These are phyloP conservation scores for Naegleria gruberi DNA, from an alignment of 208 protist species.

Conservation along the genomic window DNA sequence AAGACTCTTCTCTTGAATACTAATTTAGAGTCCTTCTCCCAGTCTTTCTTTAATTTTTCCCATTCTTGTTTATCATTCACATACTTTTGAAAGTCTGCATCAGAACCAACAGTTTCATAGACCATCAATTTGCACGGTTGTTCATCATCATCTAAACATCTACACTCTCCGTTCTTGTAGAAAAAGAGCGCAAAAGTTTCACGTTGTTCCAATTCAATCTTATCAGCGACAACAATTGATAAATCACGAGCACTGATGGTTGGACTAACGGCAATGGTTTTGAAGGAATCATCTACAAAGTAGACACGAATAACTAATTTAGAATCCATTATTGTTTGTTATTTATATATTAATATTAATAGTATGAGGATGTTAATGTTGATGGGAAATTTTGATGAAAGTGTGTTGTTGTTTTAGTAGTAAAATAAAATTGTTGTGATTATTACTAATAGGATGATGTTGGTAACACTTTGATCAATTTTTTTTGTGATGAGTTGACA, in stretches of 20 bases:
- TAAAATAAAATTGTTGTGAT: too few species aligned
- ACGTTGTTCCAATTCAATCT: neutral
- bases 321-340: neutral
- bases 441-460: too few species aligned
- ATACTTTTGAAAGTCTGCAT: conserved; percentile 18
- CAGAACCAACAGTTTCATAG: neutral
- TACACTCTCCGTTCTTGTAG: neutral
- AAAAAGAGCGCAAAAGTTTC: conserved; percentile 11
- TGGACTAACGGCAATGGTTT: conserved; percentile 7
- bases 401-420: too few species aligned
- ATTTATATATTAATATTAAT: neutral
- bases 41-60: conserved; percentile 22
- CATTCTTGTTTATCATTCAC: neutral
- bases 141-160: conserved; percentile 22
- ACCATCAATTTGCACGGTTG: conserved; percentile 25
- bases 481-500: too few species aligned
- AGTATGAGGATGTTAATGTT: neutral
- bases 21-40: conserved; percentile 17
- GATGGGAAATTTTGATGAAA: too few species aligned
- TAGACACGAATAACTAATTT: conserved; percentile 23
- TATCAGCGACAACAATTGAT: neutral
- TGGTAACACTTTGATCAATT: too few species aligned
- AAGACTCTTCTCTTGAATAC: conserved; percentile 24
- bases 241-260: neutral
- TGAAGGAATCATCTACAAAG: conserved; percentile 27